phyloP scores from a whole-genome alignment of 2,329 filamentous ascomycete genomes.

The Beauveria asiatica region DNA sequence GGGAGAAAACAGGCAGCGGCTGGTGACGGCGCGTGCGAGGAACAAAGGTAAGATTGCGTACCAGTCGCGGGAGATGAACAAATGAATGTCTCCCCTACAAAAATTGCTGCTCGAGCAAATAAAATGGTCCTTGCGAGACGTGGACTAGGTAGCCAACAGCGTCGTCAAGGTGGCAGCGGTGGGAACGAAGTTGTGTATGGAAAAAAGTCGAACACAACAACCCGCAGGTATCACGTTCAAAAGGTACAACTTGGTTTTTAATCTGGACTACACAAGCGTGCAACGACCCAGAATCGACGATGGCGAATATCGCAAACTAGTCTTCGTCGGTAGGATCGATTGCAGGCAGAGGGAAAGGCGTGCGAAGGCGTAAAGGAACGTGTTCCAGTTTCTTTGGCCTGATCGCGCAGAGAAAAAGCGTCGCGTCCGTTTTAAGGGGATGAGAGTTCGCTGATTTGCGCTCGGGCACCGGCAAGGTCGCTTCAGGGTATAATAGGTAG shows the following conservation, averaged over 20 bases:
- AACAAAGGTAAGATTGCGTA: constrained; percentile 38
- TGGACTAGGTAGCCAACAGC: constrained; percentile 16
- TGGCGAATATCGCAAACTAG: constrained; percentile 12
- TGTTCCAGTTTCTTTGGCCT: constrained; percentile 33
- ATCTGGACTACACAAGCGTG: constrained; percentile 21
- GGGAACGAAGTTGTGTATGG: background rate
- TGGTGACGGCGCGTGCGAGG: constrained; percentile 11
- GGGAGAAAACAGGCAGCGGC: background rate
- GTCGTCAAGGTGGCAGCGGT: constrained; percentile 12
- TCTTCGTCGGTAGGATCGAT: constrained; percentile 28
- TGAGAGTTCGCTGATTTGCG: constrained; percentile 8
- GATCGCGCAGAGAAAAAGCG: constrained; percentile 17
- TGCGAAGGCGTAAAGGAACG: constrained; percentile 29
- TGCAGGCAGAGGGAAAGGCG: constrained; percentile 19
- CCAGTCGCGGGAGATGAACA: constrained; percentile 86
- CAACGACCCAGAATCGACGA: constrained; percentile 11
- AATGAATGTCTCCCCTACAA: constrained; percentile 89
- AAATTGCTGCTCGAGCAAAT: constrained; percentile 27
- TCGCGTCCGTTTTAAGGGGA: constrained; percentile 18
- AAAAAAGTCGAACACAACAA: background rate
- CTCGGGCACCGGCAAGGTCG: constrained; percentile 7
- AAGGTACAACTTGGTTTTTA: constrained; percentile 21
- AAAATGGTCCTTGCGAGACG: constrained; percentile 15
- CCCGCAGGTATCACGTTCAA: constrained; percentile 22
- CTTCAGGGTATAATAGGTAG: constrained; percentile 8